Evolutionary conservation across 257 asterid species (phyloP).

Genomic region (Lycium barbarum): DNA sequence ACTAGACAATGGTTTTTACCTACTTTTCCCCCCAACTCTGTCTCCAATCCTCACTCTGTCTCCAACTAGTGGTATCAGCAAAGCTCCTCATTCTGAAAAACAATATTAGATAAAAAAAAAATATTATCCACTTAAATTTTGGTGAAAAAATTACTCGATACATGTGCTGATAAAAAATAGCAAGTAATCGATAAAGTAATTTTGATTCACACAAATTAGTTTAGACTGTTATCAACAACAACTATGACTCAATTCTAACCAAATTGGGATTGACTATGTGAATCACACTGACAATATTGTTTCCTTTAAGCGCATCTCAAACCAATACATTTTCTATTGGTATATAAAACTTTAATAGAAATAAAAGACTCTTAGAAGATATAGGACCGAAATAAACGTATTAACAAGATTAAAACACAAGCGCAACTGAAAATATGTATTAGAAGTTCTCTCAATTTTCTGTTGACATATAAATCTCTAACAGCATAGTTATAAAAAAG

Average conservation of each 20-base stretch:
- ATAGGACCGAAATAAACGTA: background rate
- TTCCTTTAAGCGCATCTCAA: background rate
- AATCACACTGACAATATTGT: background rate
- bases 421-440: background rate
- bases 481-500: background rate
- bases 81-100: too few species aligned
- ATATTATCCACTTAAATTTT: background rate
- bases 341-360: background rate
- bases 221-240: background rate
- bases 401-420: background rate
- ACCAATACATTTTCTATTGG: background rate
- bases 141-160: background rate
- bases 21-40: constrained; percentile 41
- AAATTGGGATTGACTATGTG: too few species aligned
- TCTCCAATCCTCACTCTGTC: background rate
- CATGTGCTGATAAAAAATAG: too few species aligned
- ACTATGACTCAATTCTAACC: background rate
- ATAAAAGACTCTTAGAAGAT: background rate
- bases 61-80: too few species aligned
- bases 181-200: too few species aligned
- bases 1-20: constrained; percentile 36
- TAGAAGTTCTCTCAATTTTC: background rate
- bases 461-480: background rate
- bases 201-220: background rate
- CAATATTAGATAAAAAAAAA: too few species aligned